Evolutionary conservation across 2,329 filamentous ascomycete genomes (phyloP), one percentile per base, ranked within the genome.

Genomic region (Sphaerulina musiva): DNA sequence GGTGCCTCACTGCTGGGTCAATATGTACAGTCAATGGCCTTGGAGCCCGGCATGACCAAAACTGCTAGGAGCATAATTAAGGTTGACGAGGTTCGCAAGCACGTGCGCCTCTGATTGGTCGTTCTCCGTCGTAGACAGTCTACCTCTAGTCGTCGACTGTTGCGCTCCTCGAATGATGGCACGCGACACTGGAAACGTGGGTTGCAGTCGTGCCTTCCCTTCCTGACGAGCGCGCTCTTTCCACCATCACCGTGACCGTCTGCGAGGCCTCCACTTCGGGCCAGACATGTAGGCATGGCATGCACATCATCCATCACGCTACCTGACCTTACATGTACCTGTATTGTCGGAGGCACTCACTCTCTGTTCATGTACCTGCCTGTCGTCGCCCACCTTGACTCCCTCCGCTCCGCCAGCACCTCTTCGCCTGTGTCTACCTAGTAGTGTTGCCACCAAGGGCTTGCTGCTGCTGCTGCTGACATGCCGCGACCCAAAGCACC

Each of bases 401-500:
- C 62, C 63, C 48, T 66, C 64, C 58, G 49, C 62, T 51, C 55
- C 59, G 11, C 58, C 6, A 6, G 26, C 6, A 6, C 26, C 6
- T 26, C 26, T 26, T 4, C 6, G 26, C 6, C 26, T 29, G 26
- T 29, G 26, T 29, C 26, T 6, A 6, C 29, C 45, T 32, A 20
- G 41, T 42, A 50, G 39, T 29, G 42, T 40, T 29, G 23, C 29
- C 31, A 39, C 39, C 5, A 26, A 4, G 8, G 4, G 20, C 3
- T 20, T 20, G 20, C 20, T 20, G 20, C 20, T 20, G 20, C 40
- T 36, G 23, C 44, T 34, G 26, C 6, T 31, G 54, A 47, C 59
- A 90, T 90, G 86, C 81, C 85, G 69, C 82, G 79, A 55, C 77
- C 80, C 43, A 76, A 75, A 52, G 76, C 84, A 51, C 88, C 86